Evolutionary conservation across 2,329 filamentous ascomycete genomes (phyloP).

Genomic region (Cladophialophora yegresii): DNA sequence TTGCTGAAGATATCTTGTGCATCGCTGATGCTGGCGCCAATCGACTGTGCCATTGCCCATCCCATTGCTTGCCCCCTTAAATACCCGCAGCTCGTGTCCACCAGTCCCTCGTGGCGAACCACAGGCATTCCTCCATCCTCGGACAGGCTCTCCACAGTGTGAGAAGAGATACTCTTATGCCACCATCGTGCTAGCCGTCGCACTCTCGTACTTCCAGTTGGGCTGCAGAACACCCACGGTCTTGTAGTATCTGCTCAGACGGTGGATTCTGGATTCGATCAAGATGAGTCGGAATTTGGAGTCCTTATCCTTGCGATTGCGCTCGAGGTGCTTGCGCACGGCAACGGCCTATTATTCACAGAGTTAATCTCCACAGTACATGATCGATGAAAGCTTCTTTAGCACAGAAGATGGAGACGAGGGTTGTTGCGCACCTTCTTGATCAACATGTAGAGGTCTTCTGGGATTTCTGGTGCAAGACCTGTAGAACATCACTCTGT

Average conservation of each 20-base stretch:
- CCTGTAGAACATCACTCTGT: conserved; percentile 86
- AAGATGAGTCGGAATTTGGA: conserved; percentile 99
- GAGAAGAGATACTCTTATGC: conserved; percentile 60
- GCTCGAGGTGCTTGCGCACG: conserved; percentile 99
- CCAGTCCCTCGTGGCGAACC: not conserved
- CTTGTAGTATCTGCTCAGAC: conserved; percentile 99
- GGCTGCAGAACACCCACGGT: conserved; percentile 79
- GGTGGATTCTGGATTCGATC: conserved; percentile 99
- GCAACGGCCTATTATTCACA: conserved; percentile 71
- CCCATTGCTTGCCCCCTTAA: not conserved
- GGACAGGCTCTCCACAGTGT: not conserved
- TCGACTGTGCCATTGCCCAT: not conserved
- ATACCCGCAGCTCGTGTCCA: not conserved
- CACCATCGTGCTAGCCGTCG: conserved; percentile 92
- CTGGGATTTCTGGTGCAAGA: conserved; percentile 96
- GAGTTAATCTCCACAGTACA: not conserved
- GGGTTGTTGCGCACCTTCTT: conserved; percentile 76
- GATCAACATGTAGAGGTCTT: conserved; percentile 99
- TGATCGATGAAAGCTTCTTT: not conserved
- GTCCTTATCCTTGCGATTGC: conserved; percentile 99
- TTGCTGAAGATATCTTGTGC: not conserved
- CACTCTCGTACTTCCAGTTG: conserved; percentile 98
- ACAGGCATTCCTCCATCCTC: not conserved
- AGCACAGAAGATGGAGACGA: not conserved
- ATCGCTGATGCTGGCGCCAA: not conserved